Conservation (phyloP, 768 basidiomycete species). For the Leccinum disarticulatum region DNA sequence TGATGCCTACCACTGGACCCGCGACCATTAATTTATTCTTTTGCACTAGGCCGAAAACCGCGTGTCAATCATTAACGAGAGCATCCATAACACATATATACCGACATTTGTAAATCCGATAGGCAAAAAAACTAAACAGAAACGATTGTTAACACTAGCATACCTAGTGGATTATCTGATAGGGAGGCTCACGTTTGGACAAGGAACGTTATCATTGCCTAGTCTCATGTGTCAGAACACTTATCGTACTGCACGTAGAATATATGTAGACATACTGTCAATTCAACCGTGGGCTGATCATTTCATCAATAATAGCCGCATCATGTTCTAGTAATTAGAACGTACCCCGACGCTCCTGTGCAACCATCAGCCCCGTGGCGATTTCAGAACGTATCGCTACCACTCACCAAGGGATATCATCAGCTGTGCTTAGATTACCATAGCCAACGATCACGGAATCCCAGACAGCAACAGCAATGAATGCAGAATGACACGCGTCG, state of each 20-base stretch:
- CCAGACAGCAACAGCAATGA: constrained; percentile 24
- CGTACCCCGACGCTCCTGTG: constrained; percentile 27
- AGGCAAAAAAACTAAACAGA: constrained; percentile 23
- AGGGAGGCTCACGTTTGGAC: constrained; percentile 15
- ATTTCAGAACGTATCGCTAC: neutral
- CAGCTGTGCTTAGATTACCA: constrained; percentile 9
- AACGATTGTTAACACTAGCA: neutral
- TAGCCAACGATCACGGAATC: constrained; percentile 23
- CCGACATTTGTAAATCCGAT: constrained; percentile 27
- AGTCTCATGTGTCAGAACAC: neutral
- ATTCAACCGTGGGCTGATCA: constrained; percentile 17
- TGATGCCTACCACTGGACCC: constrained; percentile 15
- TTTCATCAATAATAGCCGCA: neutral
- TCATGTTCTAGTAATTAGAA: neutral
- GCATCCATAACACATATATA: neutral
- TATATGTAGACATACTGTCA: constrained; percentile 16
- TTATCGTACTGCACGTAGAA: neutral
- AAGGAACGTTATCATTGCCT: constrained; percentile 29
- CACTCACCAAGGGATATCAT: constrained; percentile 26
- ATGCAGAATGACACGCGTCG: constrained; percentile 26
- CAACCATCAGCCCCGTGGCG: neutral
- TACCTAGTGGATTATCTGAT: too few species aligned
- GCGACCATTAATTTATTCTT: constrained; percentile 13
- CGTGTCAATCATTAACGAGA: neutral
- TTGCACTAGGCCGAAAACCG: constrained; percentile 10